Evolutionary conservation across 176 grass and related monocot species (phyloP), one percentile per base, ranked within the genome.

Genomic region (Pontederia crassipes): DNA sequence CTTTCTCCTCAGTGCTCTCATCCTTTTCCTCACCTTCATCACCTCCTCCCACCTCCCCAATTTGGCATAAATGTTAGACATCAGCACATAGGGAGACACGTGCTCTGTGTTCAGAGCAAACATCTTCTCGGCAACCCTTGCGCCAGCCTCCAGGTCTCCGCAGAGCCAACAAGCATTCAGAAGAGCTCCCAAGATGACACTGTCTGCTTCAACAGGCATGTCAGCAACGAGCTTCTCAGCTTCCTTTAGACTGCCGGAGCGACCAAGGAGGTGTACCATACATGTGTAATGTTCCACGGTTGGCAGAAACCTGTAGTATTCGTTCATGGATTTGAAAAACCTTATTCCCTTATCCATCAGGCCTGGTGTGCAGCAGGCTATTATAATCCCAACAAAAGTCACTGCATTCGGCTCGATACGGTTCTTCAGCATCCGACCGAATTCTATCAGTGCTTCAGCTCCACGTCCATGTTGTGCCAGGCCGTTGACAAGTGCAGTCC

Each of bases 401-500:
- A 83, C 78, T 27, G 72, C 60, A 11, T 83, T 88, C 55, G 85
- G 85, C 9, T 52, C 24, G n/a, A 79, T 58, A 61, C 65, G n/a
- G 16, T 67, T 69, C 65, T 75, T 80, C 59, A 83, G 46, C 85
- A 88, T 88, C 65, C 65, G 70, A 35, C 64, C 76, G 54, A 88
- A 88, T 20, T 76, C 56, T 26, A 76, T 14, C 40, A 83, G 49
- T 62, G 85, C 85, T 65, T 88, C 85, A 28, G 69, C 8, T 51
- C 80, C 78, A 9, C 57, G 64, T 52, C 80, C 85, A 55, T 88
- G 78, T 28, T 77, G 80, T 48, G 77, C 73, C 50, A 88, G 85
- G 8, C 85, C 85, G 62, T 70, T 70, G 45, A 83, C 77, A 56
- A 83, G 66, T 55, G 80, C 76, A 74, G 73, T 88, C 85, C 85